Evolutionary conservation across 441 rosid genomes (phyloP), one percentile per base, ranked within the genome.

Genomic region (Gossypium schwendimanii): DNA sequence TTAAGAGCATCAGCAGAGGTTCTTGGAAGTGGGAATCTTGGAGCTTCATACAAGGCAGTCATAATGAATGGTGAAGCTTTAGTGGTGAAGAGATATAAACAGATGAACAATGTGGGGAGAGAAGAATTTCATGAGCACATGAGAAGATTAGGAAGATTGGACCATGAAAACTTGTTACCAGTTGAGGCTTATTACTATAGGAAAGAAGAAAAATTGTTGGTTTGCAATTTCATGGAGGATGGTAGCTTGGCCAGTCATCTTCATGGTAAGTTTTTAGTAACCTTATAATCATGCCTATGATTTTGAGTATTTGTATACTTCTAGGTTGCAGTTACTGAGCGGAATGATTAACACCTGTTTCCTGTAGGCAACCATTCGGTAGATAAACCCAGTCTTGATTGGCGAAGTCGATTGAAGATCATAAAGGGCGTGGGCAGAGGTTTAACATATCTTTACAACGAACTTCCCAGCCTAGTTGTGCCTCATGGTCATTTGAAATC

Each of bases 401-500:
- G 98, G 99, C 78, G 53, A 2, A 87, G 86, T 5, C 77, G 99
- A 26, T 62, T 89, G 77, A 90, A 84, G 77, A 87, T 95, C 59
- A 68, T 95, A 73, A 87, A 87, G 82, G 98, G 99, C 17, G 86
- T 90, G 28, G 89, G 86, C 3, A 91, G 73, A 73, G 98, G 97
- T 3, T 75, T 95, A 79, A 81, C 79, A n/a, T 90, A 88, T 77
- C 87, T 95, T 69, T 89, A 86, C 86, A 78, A 23, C 0, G 93
- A 89, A 81, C 87, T 95, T 67, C 94, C 92, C 0, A 83, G 83
- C 28, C 81, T 90, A 0, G 70, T 84, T 0, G 81, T 84, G 26
- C 92, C 99, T 9, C 97, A 95, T 54, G 99, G 99, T 31, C 98
- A 95, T 78, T 86, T 93, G 11, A 95, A 95, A 79, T 93, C 98